phyloP scores from a whole-genome alignment of 228 moss, liverwort and hornwort species.

The Sphagnum fallax region DNA sequence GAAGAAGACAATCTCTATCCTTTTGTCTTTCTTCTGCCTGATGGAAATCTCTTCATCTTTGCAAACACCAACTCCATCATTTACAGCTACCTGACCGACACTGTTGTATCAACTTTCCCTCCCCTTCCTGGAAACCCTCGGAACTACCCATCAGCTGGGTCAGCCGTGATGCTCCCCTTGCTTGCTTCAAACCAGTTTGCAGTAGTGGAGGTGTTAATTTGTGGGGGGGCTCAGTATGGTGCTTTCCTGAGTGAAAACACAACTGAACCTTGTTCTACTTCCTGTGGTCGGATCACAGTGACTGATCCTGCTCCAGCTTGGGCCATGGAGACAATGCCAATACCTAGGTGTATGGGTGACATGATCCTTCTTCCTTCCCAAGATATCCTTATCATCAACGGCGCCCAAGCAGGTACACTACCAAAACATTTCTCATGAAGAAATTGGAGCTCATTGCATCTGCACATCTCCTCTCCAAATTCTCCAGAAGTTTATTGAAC shows the following conservation, averaged over 20 bases:
- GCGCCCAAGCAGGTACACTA: constrained; percentile 14
- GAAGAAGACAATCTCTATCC: constrained; percentile 39
- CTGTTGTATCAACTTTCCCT: constrained; percentile 26
- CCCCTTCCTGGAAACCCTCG: constrained; percentile 41
- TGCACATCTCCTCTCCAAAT: background rate
- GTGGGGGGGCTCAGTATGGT: constrained; percentile 48
- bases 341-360: constrained; percentile 31
- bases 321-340: constrained; percentile 31
- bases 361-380: constrained; percentile 35
- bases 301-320: constrained; percentile 13
- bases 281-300: constrained; percentile 26
- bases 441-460: background rate
- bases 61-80: constrained; percentile 36
- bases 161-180: constrained; percentile 55
- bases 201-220: constrained; percentile 36
- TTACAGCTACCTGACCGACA: constrained; percentile 19
- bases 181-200: constrained; percentile 23
- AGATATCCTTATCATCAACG: constrained; percentile 31
- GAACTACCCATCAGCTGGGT: constrained; percentile 71
- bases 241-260: constrained; percentile 7
- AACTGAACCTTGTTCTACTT: background rate
- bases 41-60: constrained; percentile 46
- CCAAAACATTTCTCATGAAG: background rate
- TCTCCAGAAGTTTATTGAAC: background rate
- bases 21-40: constrained; percentile 44